Conservation (phyloP, 345 rosid genomes). For the Acer negundo region DNA sequence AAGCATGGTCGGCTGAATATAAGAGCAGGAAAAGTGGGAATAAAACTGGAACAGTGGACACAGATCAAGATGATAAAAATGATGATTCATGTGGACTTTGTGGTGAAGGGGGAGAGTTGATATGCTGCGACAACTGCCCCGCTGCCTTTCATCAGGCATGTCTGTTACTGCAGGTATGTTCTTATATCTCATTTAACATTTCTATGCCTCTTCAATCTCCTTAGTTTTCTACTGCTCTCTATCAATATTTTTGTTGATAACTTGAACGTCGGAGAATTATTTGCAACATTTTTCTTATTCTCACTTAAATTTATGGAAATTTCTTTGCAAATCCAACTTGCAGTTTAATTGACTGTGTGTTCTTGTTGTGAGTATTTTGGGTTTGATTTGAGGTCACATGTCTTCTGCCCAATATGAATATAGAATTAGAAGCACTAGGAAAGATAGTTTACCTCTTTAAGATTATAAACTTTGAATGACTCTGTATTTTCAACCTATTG, state of each 20-base stretch:
- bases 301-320: neutral
- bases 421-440: neutral
- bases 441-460: neutral
- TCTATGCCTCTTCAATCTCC: conserved; percentile 6
- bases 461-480: neutral
- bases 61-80: conserved; percentile 71
- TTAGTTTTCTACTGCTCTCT: neutral
- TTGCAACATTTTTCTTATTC: neutral
- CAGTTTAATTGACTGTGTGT: neutral
- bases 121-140: conserved; percentile 96
- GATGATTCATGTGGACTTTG: conserved; percentile 97
- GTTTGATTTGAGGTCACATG: neutral
- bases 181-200: conserved; percentile 20
- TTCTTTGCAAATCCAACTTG: conserved; percentile 1
- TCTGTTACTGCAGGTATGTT: conserved; percentile 73
- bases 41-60: conserved; percentile 40
- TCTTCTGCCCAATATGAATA: neutral
- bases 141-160: conserved; percentile 87
- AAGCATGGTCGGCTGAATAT: conserved; percentile 92
- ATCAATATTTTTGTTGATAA: neutral
- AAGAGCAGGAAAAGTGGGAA: conserved; percentile 58
- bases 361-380: neutral
- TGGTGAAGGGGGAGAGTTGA: conserved; percentile 89
- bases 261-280: neutral
- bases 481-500: neutral